phyloP scores from a whole-genome alignment of 176 grass and related monocot species.

The Raddia distichophylla region DNA sequence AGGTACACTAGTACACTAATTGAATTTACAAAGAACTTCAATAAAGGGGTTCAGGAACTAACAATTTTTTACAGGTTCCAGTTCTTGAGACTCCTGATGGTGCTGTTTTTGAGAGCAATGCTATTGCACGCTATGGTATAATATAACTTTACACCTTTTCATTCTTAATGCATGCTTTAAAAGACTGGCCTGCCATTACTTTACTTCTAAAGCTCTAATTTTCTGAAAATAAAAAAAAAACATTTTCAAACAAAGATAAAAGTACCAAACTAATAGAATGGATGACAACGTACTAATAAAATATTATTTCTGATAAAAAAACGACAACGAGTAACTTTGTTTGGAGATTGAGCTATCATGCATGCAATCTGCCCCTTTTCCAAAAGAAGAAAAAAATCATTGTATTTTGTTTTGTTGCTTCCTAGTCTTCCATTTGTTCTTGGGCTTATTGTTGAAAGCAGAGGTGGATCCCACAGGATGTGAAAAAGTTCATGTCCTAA shows the following conservation, averaged over 20 bases:
- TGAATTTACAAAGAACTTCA: neutral
- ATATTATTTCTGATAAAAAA: neutral
- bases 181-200: neutral
- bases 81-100: conserved; percentile 96
- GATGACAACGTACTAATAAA: conserved; percentile 8
- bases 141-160: neutral
- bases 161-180: neutral
- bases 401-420: conserved; percentile 6
- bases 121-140: conserved; percentile 89
- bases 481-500: neutral
- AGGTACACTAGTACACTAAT: conserved; percentile 44
- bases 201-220: conserved; percentile 19
- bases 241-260: conserved; percentile 33
- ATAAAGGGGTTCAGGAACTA: neutral
- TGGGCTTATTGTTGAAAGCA: conserved; percentile 14
- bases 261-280: conserved; percentile 20
- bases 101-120: conserved; percentile 92
- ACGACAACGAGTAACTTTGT: conserved; percentile 4
- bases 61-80: conserved; percentile 59
- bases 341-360: conserved; percentile 20
- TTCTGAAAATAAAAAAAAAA: conserved; percentile 17
- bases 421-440: conserved; percentile 13
- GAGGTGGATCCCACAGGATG: neutral
- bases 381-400: neutral
- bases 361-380: neutral